These are phyloP conservation scores for Jaapia argillacea DNA, from an alignment of 768 basidiomycete genomes.

Conservation along the genomic window DNA sequence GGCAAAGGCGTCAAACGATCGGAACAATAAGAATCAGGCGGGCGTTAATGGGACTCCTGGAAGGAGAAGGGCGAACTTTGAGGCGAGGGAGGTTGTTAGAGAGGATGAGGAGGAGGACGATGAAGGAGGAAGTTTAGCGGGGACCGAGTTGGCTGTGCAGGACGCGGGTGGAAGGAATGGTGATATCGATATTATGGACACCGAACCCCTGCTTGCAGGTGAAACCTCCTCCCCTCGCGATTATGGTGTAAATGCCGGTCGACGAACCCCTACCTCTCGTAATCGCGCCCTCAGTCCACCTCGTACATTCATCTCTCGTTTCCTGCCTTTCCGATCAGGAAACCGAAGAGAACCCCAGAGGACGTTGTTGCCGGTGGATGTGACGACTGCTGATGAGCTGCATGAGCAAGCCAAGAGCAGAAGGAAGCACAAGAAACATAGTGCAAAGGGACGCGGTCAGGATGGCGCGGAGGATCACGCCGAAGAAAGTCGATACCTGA, in stretches of 20 bases:
- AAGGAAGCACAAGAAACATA: not conserved
- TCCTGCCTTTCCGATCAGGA: not conserved
- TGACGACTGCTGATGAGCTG: not conserved
- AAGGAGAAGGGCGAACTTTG: slow-evolving; percentile 1
- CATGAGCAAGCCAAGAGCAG: too few relatives aligned
- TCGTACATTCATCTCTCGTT: not conserved
- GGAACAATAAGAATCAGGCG: slow-evolving; percentile 1
- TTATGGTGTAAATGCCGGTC: not conserved
- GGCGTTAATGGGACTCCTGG: too few relatives aligned
- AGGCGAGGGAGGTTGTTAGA: slow-evolving; percentile 6
- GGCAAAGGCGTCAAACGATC: slow-evolving; percentile 10
- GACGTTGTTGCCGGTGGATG: slow-evolving; percentile 11
- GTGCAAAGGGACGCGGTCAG: not conserved
- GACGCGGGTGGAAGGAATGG: not conserved
- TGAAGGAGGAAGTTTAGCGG: not conserved
- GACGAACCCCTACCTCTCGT: not conserved
- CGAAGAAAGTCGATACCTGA: slow-evolving; percentile 66
- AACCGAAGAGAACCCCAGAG: slow-evolving; percentile 7
- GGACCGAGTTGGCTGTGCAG: not conserved
- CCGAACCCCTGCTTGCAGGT: not conserved
- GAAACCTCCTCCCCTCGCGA: not conserved
- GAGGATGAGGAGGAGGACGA: not conserved
- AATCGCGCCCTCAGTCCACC: not conserved
- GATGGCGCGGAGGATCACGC: not conserved
- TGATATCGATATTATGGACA: not conserved